These are phyloP conservation scores for Ustilago sp. DNA, from an alignment of 1,284 basidiomycete genomes.

Conservation along the genomic window DNA sequence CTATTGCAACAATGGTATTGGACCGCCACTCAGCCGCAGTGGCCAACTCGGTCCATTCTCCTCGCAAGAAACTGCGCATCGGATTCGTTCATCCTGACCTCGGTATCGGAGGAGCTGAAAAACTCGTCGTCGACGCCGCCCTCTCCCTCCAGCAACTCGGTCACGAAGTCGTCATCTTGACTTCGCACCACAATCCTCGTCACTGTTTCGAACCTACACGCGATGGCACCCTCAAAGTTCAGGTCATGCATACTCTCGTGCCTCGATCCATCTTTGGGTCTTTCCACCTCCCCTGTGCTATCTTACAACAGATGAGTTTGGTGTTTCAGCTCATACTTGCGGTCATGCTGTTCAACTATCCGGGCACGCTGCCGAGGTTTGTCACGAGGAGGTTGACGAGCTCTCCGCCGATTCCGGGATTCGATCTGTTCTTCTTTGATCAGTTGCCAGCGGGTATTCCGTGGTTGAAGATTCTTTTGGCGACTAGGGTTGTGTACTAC, in stretches of 20 bases:
- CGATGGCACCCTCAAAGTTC: conserved; percentile 80
- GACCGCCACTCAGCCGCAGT: conserved; percentile 48
- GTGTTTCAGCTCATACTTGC: conserved; percentile 62
- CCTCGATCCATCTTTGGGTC: conserved; percentile 82
- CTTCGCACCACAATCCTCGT: conserved; percentile 86
- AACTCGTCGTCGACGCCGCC: conserved; percentile 95
- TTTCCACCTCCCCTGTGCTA: conserved; percentile 89
- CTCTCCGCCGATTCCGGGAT: conserved; percentile 68
- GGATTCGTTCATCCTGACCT: conserved; percentile 95
- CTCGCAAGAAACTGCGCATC: conserved; percentile 71
- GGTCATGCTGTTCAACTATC: conserved; percentile 62
- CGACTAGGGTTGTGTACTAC: conserved; percentile 90
- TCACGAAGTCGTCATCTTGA: conserved; percentile 91
- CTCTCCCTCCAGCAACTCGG: conserved; percentile 85
- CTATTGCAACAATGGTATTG: conserved; percentile 19
- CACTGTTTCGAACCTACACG: conserved; percentile 67
- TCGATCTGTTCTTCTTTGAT: conserved; percentile 92
- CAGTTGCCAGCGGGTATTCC: conserved; percentile 93
- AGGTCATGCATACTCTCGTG: conserved; percentile 79
- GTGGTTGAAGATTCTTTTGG: conserved; percentile 77
- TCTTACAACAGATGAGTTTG: conserved; percentile 87
- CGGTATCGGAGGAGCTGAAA: conserved; percentile 96
- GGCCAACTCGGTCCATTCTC: conserved; percentile 49
- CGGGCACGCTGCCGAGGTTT: conserved; percentile 66
- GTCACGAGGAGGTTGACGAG: conserved; percentile 47